Percentiles rank a stretch among this genome's conserved stretches.
Conservation (phyloP, 768 basidiomycete genomes). For the Trametes cinnabarina region DNA sequence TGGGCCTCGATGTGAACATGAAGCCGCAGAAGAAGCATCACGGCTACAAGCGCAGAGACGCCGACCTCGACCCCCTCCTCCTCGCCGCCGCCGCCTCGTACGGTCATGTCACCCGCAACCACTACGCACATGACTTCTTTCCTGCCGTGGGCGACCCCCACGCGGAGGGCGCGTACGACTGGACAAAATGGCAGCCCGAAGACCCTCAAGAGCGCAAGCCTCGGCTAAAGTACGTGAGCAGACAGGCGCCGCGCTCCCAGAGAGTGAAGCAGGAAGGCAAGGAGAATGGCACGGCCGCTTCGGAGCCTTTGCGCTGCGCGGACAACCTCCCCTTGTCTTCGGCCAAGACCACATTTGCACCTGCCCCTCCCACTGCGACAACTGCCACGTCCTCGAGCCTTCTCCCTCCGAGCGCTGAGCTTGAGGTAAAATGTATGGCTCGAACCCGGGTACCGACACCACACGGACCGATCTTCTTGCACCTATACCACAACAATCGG, state of each 20-base stretch:
- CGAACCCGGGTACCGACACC: constrained; percentile 97
- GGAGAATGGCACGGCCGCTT: constrained; percentile 45
- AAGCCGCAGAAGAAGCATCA: constrained; percentile 29
- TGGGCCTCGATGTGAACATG: constrained; percentile 20
- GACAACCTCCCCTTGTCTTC: constrained; percentile 36
- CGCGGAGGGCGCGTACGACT: constrained; percentile 54
- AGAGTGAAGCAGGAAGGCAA: constrained; percentile 49
- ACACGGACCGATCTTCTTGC: constrained; percentile 89
- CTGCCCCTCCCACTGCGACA: constrained; percentile 1
- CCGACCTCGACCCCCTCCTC: constrained; percentile 74
- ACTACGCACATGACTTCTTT: constrained; percentile 80
- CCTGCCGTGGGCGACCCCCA: constrained; percentile 54
- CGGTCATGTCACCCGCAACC: constrained; percentile 79
- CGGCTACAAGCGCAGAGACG: constrained; percentile 59
- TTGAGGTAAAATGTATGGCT: constrained; percentile 92
- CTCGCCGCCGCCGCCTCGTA: constrained; percentile 75
- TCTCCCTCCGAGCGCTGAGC: constrained; percentile 26
- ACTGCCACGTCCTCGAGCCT: constrained; percentile 18
- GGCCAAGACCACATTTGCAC: constrained; percentile 25
- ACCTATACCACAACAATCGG: constrained; percentile 90
- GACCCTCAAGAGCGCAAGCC: constrained; percentile 43
- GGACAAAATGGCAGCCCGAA: constrained; percentile 53
- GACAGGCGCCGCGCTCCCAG: constrained; percentile 70
- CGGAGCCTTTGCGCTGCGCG: constrained; percentile 37
- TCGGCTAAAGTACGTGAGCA: constrained; percentile 62